A percentile compares a stretch with the other conserved stretches of the same genome.
These are phyloP conservation scores for Backusella liffmaniae DNA, from an alignment of 192 early-diverging fungal genomes.

Conservation along the genomic window DNA sequence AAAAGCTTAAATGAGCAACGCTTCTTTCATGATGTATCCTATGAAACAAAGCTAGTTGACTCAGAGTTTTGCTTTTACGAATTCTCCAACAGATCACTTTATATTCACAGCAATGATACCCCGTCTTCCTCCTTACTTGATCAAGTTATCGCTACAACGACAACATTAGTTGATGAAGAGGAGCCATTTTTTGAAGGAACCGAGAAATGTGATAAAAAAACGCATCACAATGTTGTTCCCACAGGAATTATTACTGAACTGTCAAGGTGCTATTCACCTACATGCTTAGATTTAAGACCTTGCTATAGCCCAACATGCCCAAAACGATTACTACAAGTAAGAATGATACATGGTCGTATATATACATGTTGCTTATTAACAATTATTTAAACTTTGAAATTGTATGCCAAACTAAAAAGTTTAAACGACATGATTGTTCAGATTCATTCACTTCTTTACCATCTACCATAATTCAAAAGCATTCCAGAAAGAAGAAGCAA, in stretches of 20 bases:
- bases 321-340: slow-evolving; percentile 66
- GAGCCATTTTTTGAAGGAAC: neutral
- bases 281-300: slow-evolving; percentile 71
- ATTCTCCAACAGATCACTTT: slow-evolving; percentile 41
- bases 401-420: neutral
- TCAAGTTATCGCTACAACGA: neutral
- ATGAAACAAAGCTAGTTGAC: slow-evolving; percentile 81
- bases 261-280: slow-evolving; percentile 93
- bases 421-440: neutral
- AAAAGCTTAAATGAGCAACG: slow-evolving; percentile 86
- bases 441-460: neutral
- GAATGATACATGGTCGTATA: neutral
- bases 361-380: neutral
- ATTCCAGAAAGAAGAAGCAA: neutral
- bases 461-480: neutral
- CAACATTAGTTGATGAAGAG: neutral
- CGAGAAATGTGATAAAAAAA: neutral
- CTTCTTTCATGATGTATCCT: slow-evolving; percentile 91
- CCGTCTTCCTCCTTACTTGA: neutral
- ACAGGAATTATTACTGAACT: slow-evolving; percentile 88
- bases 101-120: slow-evolving; percentile 1
- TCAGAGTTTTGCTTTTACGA: slow-evolving; percentile 77
- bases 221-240: slow-evolving; percentile 36
- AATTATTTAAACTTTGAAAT: neutral
- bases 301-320: slow-evolving; percentile 94